Base-by-base conservation (phyloP, 371 early-diverging fungal species). In the Mucor racemosus region DNA sequence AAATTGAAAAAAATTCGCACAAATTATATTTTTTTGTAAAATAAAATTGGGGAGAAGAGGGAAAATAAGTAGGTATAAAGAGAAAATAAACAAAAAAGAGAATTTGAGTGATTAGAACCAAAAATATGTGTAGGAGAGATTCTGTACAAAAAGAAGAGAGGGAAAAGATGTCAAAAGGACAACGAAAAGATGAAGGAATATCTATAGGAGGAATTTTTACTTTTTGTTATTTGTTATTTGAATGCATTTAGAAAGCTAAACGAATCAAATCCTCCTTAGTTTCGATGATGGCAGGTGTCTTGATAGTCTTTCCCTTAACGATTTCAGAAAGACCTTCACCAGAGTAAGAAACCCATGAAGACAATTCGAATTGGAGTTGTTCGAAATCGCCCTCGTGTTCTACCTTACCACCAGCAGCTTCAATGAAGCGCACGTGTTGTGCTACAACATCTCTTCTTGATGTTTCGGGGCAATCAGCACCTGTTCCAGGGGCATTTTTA, bases 401-500 rank as follows among this genome's bases (percentile, higher is more conserved):
- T 9, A 94, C 79, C 50, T 50, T 50, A 50, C 92, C 97, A 55
- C 99, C 99, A 36, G 95, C 96, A 40, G 85, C 88, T 71, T 89
- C 85, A 58, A 93, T 86, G 72, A 94, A 98, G 46, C 95, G 88
- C 40, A 88, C 83, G 73, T 92, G 91, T 82, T 95, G 97, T 60
- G 85, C 81, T 66, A 95, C 80, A 59, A 97, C 91, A 72, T 96
- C 97, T 42, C 88, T 87, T 68, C 96, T 86, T 33, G 93, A 92
- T 9, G 98, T 97, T 80, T 97, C 97, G 35, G 98, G 98, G 67
- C 91, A 92, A 80, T 98, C 99, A 41, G 75, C 79, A 60, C 89
- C 92, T 40, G 90, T 62, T 19, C 97, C 97, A 26, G 97, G 94
- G 8, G 96, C 97, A 74, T 98, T 98, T 89, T 98, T 98, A 21